phyloP scores from a whole-genome alignment of 2,329 filamentous ascomycete genomes.

The Cytospora paraplurivora region DNA sequence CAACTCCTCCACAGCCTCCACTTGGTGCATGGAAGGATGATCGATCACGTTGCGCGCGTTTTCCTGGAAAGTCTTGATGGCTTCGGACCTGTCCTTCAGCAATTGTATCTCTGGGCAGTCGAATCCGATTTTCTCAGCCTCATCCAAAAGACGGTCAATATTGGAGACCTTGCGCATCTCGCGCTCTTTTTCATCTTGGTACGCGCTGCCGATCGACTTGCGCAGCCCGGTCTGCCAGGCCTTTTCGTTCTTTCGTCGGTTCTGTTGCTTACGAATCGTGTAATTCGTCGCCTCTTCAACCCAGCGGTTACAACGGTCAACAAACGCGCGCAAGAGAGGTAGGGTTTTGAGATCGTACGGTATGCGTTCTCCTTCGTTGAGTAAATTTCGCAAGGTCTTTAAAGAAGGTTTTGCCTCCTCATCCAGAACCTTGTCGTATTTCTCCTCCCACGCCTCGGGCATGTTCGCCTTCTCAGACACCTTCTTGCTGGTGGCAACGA shows the following conservation, averaged over 20 bases:
- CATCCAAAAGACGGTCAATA: conserved; percentile 78
- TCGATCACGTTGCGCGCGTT: conserved; percentile 72
- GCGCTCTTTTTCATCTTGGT: conserved; percentile 76
- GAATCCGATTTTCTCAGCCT: conserved; percentile 86
- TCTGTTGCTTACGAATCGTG: conserved; percentile 96
- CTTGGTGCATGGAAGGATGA: conserved; percentile 61
- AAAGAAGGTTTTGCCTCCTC: conserved; percentile 83
- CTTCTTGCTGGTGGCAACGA: conserved; percentile 69
- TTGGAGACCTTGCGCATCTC: conserved; percentile 88
- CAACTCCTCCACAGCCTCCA: conserved; percentile 81
- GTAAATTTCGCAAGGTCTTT: conserved; percentile 78
- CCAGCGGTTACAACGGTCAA: conserved; percentile 96
- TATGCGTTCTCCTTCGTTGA: conserved; percentile 95
- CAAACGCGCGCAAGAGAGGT: conserved; percentile 80
- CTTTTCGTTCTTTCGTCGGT: conserved; percentile 92
- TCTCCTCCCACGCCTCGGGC: conserved; percentile 88
- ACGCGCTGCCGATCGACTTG: conserved; percentile 62
- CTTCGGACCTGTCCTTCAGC: conserved; percentile 80
- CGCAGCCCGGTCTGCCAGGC: conserved; percentile 74
- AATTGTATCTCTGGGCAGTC: conserved; percentile 89
- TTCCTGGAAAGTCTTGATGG: conserved; percentile 81
- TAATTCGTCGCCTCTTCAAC: conserved; percentile 96
- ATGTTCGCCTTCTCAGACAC: conserved; percentile 83
- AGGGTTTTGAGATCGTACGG: conserved; percentile 86
- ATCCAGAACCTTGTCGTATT: conserved; percentile 80